Base-by-base conservation (phyloP, 73 alveolate species). In the Stentor roeselii region DNA sequence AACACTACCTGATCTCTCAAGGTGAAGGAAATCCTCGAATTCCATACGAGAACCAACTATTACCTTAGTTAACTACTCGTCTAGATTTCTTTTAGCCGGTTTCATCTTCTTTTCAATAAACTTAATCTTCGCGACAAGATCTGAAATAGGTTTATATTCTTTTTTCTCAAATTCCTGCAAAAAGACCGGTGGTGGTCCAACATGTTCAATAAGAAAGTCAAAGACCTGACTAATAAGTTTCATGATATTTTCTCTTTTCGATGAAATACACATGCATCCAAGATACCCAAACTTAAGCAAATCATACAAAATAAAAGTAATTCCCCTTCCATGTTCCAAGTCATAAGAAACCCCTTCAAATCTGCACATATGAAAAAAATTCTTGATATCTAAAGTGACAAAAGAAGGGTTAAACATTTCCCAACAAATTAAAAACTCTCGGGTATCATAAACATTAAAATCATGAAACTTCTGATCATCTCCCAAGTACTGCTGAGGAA, bases 321-420 rank as follows among this genome's bases (percentile, higher is more conserved):
- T 77, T 35, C 98, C 98, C 14, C 78, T 38, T 80, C 93, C 86
- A 42, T 89, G 77, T 76, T 94, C 98, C 11, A 94, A 87, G 83
- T 92, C 97, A 78, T 92, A 94, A 21, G 96, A 90, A 34, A 94
- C 88, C 1, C 97, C 90, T 83, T 94, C 96, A 35, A 92, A 84
- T 61, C 98, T 84, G 76, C 98, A 94, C 97, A 93, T 90, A 85
- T 93, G 93, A 93, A 94, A 94, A 90, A 94, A 94, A 36, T 95
- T 88, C 60, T 94, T 94, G 67, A 78, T 83, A 35, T 90, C 78
- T 61, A 90, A 86, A 3, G 92, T 87, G 30, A 90, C 92, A 3
- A 90, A 83, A 0, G 90, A 92, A 2, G 95, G 95, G 75, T 90
- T 92, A 83, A 86, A 91, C 41, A 90, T 83, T 87, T 60, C 87